Base-by-base conservation (phyloP, 306 rosid species). In the Oxytropis ochrocephala region DNA sequence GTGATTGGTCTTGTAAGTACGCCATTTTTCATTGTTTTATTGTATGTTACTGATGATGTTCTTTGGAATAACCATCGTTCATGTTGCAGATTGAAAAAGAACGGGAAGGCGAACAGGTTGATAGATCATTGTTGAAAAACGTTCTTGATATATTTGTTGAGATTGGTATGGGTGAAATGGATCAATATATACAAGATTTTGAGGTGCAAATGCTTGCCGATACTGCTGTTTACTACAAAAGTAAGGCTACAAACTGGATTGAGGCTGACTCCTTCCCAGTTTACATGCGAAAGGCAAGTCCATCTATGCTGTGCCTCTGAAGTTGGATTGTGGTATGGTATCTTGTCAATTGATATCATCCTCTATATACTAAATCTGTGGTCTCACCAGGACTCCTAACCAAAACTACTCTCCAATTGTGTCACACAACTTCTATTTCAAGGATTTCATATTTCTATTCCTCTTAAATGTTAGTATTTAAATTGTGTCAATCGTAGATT, bases 51-150 rank as follows among this genome's bases (percentile, higher is more conserved):
- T 32, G 4, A 21, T 35, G 14, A 33, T 44, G 69, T n/a, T 24
- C 27, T 32, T n/a, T 74, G 11, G 12, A 72, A 46, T 77, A 73
- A 79, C 75, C 29, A 10, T 38, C 61, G 32, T 24, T 67, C 67
- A 43, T 69, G 49, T 33, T 57, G 36, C 80, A 91, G 96, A 84
- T 91, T 61, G 73, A 91, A 64, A 87, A 84, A 71, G 97, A 91
- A 72, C 96, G 97, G 0, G 96, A 91, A 38, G 94, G 97, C 29
- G 95, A 89, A 80, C 94, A 89, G 64, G 85, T 89, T 81, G 96
- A 91, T 39, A 72, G 83, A 79, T 88, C 92, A 0, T 75, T 91
- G 53, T 59, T 89, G 73, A 91, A 89, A 79, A 85, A 85, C 64
- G 83, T 85, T 44, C 50, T 89, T 30, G 90, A 77, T 67, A 85